Conservation (phyloP, 73 alveolate species). For the Symbiodinium pilosum region DNA sequence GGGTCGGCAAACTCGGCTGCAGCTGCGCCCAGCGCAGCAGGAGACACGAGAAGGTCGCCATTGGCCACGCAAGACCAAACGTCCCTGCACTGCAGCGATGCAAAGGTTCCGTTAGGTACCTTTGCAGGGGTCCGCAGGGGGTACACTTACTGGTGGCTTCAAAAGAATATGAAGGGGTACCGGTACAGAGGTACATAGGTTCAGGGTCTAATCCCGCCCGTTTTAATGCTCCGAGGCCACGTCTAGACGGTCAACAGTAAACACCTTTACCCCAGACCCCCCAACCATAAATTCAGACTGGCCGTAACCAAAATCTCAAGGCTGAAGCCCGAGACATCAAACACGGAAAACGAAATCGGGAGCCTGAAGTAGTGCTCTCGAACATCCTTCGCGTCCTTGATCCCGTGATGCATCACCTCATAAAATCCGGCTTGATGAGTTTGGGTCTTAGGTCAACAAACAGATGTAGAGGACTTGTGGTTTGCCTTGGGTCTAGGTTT, state of each 20-base stretch:
- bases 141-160: too few species aligned
- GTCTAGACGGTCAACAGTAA: neutral
- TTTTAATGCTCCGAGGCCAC: neutral
- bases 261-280: neutral
- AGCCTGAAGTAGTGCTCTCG: slow-evolving; percentile 36
- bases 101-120: neutral
- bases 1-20: slow-evolving; percentile 58
- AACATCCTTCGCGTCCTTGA: slow-evolving; percentile 30
- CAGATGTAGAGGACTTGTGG: too few species aligned
- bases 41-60: slow-evolving; percentile 15
- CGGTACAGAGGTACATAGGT: neutral
- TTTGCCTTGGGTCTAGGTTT: neutral
- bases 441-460: too few species aligned
- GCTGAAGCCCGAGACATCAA: neutral
- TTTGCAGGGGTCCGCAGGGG: too few species aligned
- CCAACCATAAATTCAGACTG: neutral
- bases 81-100: neutral
- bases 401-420: slow-evolving; percentile 72
- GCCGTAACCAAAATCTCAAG: too few species aligned
- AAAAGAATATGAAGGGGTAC: too few species aligned
- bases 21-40: neutral
- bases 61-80: slow-evolving; percentile 43
- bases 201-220: neutral
- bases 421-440: too few species aligned
- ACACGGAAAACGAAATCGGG: neutral